Conservation (phyloP, 106 monocot genomes). For the Dioscorea dumetorum region DNA sequence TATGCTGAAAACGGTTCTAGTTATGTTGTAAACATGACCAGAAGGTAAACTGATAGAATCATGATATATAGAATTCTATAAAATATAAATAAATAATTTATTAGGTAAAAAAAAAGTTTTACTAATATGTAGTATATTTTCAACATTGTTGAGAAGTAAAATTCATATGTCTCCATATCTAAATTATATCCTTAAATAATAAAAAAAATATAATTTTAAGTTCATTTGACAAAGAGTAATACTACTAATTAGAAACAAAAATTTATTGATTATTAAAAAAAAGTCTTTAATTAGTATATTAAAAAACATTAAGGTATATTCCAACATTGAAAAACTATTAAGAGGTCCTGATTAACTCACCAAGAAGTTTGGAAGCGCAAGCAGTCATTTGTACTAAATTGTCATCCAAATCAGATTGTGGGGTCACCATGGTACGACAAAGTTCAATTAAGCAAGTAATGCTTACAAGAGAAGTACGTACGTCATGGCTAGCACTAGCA, state of each 20-base stretch:
- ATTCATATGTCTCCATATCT: background rate
- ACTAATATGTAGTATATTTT: too few species aligned
- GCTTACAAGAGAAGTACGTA: conserved; percentile 54
- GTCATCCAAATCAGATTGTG: conserved; percentile 25
- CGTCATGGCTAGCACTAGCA: conserved; percentile 77
- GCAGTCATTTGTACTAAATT: conserved; percentile 54
- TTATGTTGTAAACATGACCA: too few species aligned
- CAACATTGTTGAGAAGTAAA: background rate
- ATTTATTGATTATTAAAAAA: background rate
- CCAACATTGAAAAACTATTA: background rate
- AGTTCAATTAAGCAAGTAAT: conserved; percentile 61
- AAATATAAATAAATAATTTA: too few species aligned
- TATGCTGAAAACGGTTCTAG: too few species aligned
- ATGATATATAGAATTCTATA: too few species aligned
- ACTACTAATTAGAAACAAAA: background rate
- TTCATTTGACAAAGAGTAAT: background rate
- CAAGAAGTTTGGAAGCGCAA: conserved; percentile 58
- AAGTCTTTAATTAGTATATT: background rate
- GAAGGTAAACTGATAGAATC: too few species aligned
- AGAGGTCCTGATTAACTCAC: conserved; percentile 9
- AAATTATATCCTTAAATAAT: background rate
- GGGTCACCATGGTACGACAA: conserved; percentile 21
- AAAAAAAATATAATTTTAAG: background rate
- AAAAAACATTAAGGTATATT: background rate
- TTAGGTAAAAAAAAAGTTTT: too few species aligned